Conservation (phyloP, 2,329 filamentous ascomycete genomes). For the Geosmithia putterillii region DNA sequence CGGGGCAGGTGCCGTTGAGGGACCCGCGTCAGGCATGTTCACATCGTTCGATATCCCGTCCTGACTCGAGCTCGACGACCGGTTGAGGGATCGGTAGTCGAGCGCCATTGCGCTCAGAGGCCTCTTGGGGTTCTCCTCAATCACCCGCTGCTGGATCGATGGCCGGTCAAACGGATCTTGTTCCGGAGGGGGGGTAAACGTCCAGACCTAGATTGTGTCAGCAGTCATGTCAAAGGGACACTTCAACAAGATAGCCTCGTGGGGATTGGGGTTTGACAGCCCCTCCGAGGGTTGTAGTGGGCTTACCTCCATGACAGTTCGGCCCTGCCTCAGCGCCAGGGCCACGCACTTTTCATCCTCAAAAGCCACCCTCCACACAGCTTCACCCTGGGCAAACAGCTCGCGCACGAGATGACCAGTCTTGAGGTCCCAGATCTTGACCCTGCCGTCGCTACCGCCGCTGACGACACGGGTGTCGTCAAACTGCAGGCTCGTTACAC, state of each 20-base stretch:
- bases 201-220: slow-evolving; percentile 60
- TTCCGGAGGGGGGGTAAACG: slow-evolving; percentile 82
- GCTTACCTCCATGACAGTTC: slow-evolving; percentile 94
- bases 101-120: slow-evolving; percentile 38
- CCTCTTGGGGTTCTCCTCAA: slow-evolving; percentile 32
- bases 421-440: slow-evolving; percentile 96
- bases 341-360: slow-evolving; percentile 98
- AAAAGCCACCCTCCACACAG: slow-evolving; percentile 95
- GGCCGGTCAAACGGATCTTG: slow-evolving; percentile 40
- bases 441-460: slow-evolving; percentile 90
- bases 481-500: slow-evolving; percentile 93
- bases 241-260: neutral
- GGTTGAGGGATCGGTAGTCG: slow-evolving; percentile 24
- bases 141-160: slow-evolving; percentile 32
- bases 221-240: neutral
- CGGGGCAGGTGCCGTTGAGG: slow-evolving; percentile 39
- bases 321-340: slow-evolving; percentile 70
- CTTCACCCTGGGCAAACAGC: slow-evolving; percentile 80
- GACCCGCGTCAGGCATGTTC: slow-evolving; percentile 43
- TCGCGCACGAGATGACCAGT: slow-evolving; percentile 85
- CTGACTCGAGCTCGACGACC: slow-evolving; percentile 12
- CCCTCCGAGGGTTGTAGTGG: neutral
- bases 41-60: slow-evolving; percentile 32
- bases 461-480: slow-evolving; percentile 92
- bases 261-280: neutral